Conservation (phyloP, 495 filamentous ascomycete genomes). For the Penicillium dipodomyicola region DNA sequence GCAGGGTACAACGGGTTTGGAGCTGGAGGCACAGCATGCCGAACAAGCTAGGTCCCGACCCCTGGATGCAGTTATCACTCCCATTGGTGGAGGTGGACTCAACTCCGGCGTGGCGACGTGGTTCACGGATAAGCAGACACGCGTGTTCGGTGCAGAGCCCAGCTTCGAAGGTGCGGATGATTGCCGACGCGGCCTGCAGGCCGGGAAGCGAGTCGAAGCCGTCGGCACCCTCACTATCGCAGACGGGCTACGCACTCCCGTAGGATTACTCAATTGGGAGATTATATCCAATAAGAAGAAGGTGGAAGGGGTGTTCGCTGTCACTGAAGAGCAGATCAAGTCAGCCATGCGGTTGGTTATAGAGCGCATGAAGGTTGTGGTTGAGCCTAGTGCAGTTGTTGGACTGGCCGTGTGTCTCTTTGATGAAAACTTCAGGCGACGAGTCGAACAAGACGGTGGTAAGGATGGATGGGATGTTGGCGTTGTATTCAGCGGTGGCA, state of each 20-base stretch:
- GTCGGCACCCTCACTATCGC: conserved; percentile 82
- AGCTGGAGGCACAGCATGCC: conserved; percentile 69
- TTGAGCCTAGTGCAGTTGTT: conserved; percentile 89
- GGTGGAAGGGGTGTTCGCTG: conserved; percentile 71
- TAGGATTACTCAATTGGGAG: conserved; percentile 75
- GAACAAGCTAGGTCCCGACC: conserved; percentile 28
- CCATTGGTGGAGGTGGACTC: conserved; percentile 86
- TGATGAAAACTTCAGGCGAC: conserved; percentile 74
- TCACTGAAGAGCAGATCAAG: conserved; percentile 81
- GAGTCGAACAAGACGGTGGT: conserved; percentile 69
- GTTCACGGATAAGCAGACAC: conserved; percentile 61
- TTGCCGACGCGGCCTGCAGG: conserved; percentile 62
- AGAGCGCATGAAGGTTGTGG: conserved; percentile 87
- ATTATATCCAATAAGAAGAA: conserved; percentile 73
- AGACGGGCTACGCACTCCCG: conserved; percentile 83
- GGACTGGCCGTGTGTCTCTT: conserved; percentile 79
- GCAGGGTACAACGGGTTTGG: conserved; percentile 85
- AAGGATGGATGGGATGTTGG: conserved; percentile 83
- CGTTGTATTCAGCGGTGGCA: conserved; percentile 84
- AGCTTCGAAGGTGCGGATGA: conserved; percentile 84
- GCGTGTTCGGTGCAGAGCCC: conserved; percentile 91
- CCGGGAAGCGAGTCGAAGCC: conserved; percentile 56
- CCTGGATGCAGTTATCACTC: conserved; percentile 80
- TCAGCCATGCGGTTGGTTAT: conserved; percentile 71
- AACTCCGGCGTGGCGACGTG: conserved; percentile 78